Evolutionary conservation across 164 flowering plant species (phyloP).

Genomic region (Vitis riparia): DNA sequence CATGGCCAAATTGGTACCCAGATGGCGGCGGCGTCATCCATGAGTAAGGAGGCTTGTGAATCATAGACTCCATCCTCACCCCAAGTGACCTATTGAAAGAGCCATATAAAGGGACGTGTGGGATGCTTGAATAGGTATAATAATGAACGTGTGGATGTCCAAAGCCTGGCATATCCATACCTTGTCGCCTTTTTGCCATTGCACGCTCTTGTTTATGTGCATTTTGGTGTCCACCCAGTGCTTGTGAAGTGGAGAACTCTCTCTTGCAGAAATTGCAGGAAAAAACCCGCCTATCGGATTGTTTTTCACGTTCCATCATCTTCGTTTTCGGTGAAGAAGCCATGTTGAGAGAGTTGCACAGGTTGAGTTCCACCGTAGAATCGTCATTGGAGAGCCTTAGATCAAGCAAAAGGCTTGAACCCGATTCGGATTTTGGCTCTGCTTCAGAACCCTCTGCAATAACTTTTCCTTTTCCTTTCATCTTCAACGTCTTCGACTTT

Average conservation of each 20-base stretch:
- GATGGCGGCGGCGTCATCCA: conserved; percentile 2
- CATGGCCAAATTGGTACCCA: not conserved
- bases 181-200: conserved; percentile 23
- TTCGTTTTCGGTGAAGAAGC: not conserved
- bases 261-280: conserved; percentile 40
- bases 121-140: conserved; percentile 15
- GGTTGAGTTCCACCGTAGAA: conserved; percentile 5
- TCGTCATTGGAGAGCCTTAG: conserved; percentile 11
- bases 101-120: conserved; percentile 5
- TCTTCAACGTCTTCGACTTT: not conserved
- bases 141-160: conserved; percentile 1
- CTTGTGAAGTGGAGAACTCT: conserved; percentile 39
- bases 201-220: conserved; percentile 39
- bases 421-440: not conserved
- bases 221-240: conserved; percentile 48
- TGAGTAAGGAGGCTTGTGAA: conserved; percentile 19
- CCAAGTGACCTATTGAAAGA: conserved; percentile 20
- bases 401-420: conserved; percentile 6
- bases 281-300: conserved; percentile 20
- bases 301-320: not conserved
- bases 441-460: not conserved
- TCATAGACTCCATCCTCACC: conserved; percentile 19
- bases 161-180: conserved; percentile 6
- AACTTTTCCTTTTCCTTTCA: conserved; percentile 8
- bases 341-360: not conserved